Percentiles rank a stretch among this genome's conserved stretches.
Conservation (phyloP, 148 eudicot species). For the Rhododendron henanense region DNA sequence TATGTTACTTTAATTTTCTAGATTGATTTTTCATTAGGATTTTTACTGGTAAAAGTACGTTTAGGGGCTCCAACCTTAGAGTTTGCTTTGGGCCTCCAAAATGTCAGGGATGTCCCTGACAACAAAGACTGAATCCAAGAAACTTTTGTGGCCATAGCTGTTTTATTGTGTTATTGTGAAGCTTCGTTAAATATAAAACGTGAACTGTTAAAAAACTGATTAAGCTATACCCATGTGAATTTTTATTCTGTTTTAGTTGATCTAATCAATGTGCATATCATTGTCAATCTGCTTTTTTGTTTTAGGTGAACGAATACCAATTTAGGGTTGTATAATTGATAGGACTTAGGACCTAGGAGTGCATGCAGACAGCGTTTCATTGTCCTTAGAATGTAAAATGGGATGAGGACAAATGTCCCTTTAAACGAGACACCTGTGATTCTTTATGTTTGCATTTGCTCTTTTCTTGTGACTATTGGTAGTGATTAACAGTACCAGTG, state of each 20-base stretch:
- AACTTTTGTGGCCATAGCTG: not conserved
- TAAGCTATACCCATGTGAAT: not conserved
- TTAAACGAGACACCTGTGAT: not conserved
- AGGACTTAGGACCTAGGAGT: not conserved
- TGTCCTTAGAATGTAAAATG: not conserved
- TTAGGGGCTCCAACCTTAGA: constrained; percentile 1
- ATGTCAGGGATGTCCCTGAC: not conserved
- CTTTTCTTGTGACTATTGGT: not conserved
- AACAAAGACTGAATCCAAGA: not conserved
- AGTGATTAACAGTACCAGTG: not conserved
- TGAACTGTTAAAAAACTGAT: not conserved
- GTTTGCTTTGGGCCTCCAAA: not conserved
- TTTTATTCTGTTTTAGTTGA: not conserved
- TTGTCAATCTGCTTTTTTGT: not conserved
- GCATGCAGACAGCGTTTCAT: not conserved
- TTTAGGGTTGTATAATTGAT: not conserved
- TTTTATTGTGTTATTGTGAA: not conserved
- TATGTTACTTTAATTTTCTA: not conserved
- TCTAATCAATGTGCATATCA: not conserved
- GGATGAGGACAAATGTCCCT: not conserved
- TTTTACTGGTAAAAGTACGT: not conserved
- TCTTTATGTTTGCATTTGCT: not conserved
- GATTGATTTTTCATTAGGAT: not conserved
- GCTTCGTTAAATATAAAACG: not conserved
- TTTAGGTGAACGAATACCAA: not conserved